These are phyloP conservation scores for Giardia muris DNA, from an alignment of 208 protist genomes.

Conservation along the genomic window DNA sequence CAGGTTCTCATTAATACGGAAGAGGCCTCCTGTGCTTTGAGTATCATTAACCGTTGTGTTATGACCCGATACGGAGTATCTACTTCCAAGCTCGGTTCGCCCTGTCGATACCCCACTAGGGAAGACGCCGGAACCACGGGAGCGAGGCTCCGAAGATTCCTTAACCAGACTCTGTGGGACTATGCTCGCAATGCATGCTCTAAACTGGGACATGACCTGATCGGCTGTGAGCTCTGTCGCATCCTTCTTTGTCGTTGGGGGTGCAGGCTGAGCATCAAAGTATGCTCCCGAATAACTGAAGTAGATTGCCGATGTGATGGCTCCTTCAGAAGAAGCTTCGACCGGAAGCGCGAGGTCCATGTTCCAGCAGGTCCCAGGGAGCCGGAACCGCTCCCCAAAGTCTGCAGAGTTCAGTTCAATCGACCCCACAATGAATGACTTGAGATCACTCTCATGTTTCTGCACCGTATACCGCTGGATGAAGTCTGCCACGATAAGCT, in stretches of 20 bases:
- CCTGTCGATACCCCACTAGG: too few relatives aligned
- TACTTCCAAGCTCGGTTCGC: neutral
- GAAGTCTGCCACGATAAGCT: neutral
- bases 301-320: neutral
- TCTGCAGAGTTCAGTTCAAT: neutral
- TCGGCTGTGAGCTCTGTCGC: neutral
- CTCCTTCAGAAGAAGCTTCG: neutral
- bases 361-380: neutral
- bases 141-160: neutral
- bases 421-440: neutral
- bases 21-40: neutral
- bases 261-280: neutral
- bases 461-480: neutral
- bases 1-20: neutral
- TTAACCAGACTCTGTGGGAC: neutral
- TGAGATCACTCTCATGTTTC: neutral
- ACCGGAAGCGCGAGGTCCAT: neutral
- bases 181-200: neutral
- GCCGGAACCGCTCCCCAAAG: neutral
- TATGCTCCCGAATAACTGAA: neutral
- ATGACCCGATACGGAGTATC: neutral
- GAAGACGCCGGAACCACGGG: neutral
- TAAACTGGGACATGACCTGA: neutral
- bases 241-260: neutral
- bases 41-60: neutral